Evolutionary conservation across 1,139 yeast genomes (phyloP), one percentile per base, ranked within the genome.

Genomic region (Scheffersomyces parashehatae): DNA sequence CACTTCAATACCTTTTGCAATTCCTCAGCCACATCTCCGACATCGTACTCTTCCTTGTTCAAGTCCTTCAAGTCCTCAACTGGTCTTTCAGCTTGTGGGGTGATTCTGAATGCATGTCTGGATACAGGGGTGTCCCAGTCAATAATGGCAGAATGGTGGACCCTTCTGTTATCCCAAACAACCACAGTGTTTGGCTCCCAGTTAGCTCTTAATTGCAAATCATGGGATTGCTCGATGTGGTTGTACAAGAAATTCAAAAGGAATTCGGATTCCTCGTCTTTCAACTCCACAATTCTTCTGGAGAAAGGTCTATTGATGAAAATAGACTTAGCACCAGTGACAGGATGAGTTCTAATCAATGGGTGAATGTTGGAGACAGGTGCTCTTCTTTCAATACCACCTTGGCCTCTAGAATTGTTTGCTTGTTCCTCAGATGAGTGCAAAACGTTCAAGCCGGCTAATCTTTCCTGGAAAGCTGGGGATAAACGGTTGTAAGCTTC

Each of bases 201-300:
- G 42, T 62, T 67, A 47, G 81, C 81, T 49, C 88, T 73, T 15
- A 79, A 68, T 44, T 81, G 82, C 49, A 79, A 67, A 56, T 81
- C 85, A 24, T 73, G 76, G 30, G 77, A 64, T 32, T 68, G 53
- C 30, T 53, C 61, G 42, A 59, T 47, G 43, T 59, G 65, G 32
- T 52, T 51, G 48, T 49, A 59, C 45, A 62, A 56, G 41, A 62
- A 64, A 7, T 52, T 45, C 40, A 63, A 51, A 41, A 64, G 55
- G 35, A 45, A 45, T 28, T 59, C 62, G 15, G 60, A 56, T 44
- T 64, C 68, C 42, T 63, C 67, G 38, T 59, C 53, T 45, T 64
- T 64, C 38, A 64, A 54, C 39, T 62, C 68, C 16, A 62, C 56
- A 16, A 64, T 58, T 29, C 48, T 46, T 46, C 67, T 51, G 3